These are phyloP conservation scores for Leishmania guyanensis DNA, from an alignment of 208 protist genomes.

Conservation along the genomic window DNA sequence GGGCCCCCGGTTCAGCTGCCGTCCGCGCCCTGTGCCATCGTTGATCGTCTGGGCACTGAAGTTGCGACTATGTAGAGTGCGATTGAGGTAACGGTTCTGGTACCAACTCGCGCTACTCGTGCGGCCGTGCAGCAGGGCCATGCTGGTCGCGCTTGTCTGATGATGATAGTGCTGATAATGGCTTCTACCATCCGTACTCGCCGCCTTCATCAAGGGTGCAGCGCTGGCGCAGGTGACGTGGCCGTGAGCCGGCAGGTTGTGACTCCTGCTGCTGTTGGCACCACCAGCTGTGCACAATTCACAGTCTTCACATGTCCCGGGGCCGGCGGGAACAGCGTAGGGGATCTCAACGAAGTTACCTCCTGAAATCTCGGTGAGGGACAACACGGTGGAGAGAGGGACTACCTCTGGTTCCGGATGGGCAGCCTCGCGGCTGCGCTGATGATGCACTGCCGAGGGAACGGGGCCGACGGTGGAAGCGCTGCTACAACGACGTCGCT, in stretches of 20 bases:
- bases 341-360: conserved; percentile 36
- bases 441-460: background rate
- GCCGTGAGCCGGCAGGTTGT: background rate
- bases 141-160: background rate
- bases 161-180: background rate
- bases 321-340: conserved; percentile 29
- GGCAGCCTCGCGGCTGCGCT: background rate
- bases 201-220: background rate
- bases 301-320: conserved; percentile 3
- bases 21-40: background rate
- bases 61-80: conserved; percentile 39
- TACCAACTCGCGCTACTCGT: conserved; percentile 70
- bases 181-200: background rate
- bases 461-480: background rate
- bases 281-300: background rate
- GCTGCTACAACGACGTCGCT: background rate
- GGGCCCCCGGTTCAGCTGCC: background rate
- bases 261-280: background rate
- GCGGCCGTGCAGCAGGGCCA: conserved; percentile 44
- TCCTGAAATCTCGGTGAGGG: conserved; percentile 11
- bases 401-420: background rate
- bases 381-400: conserved; percentile 2
- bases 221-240: conserved; percentile 8
- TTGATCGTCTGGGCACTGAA: conserved; percentile 14
- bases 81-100: conserved; percentile 42